Percentiles rank a stretch among this genome's conserved stretches.
phyloP scores from a whole-genome alignment of 495 filamentous ascomycete genomes.

The Hypoxylon subgilvum region DNA sequence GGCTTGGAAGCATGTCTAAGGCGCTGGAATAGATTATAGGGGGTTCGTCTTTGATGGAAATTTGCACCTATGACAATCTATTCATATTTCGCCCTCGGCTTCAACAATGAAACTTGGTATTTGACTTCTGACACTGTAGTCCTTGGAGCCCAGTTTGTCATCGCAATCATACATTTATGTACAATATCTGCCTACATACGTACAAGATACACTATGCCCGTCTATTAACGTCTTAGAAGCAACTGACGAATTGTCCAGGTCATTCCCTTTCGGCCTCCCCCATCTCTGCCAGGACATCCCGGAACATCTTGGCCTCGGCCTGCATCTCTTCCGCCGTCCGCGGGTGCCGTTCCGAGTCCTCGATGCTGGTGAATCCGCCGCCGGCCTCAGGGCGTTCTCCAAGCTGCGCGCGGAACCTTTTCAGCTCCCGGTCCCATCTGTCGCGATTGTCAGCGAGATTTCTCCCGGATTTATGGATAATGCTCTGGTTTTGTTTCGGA shows the following conservation, averaged over 20 bases:
- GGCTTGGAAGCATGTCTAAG: constrained; percentile 3
- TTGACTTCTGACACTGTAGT: too few relatives aligned
- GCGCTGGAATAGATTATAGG: constrained; percentile 5
- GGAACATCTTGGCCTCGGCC: constrained; percentile 73
- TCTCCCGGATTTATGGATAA: background rate
- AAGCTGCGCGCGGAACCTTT: constrained; percentile 6
- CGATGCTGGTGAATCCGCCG: constrained; percentile 59
- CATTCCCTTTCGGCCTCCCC: constrained; percentile 24
- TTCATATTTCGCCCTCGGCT: too few relatives aligned
- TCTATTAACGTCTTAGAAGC: background rate
- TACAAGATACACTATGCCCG: too few relatives aligned
- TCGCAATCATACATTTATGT: background rate
- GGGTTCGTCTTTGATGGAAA: background rate
- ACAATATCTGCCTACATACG: too few relatives aligned
- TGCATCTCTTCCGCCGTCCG: constrained; percentile 79
- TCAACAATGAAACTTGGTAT: too few relatives aligned
- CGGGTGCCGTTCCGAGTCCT: constrained; percentile 72
- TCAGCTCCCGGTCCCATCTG: constrained; percentile 28
- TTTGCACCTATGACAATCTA: too few relatives aligned
- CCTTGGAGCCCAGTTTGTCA: too few relatives aligned
- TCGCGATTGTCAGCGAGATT: constrained; percentile 8
- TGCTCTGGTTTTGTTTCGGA: background rate
- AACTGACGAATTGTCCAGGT: background rate
- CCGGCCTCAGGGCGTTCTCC: constrained; percentile 45
- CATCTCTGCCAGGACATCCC: constrained; percentile 47